Conservation (phyloP, 73 alveolate genomes). For the Tetrahymena thermophila region DNA sequence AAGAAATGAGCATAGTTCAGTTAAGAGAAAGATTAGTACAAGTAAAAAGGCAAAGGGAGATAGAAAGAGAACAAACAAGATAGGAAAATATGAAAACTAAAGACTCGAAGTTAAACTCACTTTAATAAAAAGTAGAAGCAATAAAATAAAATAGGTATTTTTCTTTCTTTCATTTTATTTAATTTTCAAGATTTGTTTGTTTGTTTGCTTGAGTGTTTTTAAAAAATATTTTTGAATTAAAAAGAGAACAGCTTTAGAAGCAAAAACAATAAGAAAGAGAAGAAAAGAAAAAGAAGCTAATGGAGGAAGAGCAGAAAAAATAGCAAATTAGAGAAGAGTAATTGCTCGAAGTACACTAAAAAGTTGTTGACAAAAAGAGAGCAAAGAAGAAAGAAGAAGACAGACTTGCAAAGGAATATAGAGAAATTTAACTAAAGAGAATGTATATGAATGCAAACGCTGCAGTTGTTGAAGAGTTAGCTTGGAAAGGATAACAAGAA, state of each 20-base stretch:
- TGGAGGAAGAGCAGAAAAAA: slow-evolving; percentile 68
- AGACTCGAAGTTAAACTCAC: slow-evolving; percentile 42
- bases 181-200: no score
- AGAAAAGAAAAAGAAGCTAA: slow-evolving; percentile 66
- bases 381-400: slow-evolving; percentile 88
- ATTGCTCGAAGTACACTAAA: slow-evolving; percentile 76
- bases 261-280: slow-evolving; percentile 73
- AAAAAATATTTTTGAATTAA: background rate
- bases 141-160: slow-evolving; percentile 31
- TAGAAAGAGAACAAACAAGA: slow-evolving; percentile 75
- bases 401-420: slow-evolving; percentile 87
- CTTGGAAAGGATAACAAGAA: slow-evolving; percentile 92
- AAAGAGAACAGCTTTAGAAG: background rate
- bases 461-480: slow-evolving; percentile 94
- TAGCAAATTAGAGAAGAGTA: slow-evolving; percentile 90
- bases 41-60: slow-evolving; percentile 72
- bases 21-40: slow-evolving; percentile 90
- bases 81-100: slow-evolving; percentile 74
- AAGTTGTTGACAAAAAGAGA: slow-evolving; percentile 79
- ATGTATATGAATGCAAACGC: slow-evolving; percentile 88
- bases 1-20: slow-evolving; percentile 75
- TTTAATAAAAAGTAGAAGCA: slow-evolving; percentile 42
- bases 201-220: background rate
- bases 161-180: background rate
- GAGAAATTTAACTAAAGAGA: slow-evolving; percentile 90